A percentile compares a stretch with the other conserved stretches of the same genome.
Evolutionary conservation across 257 asterid genomes (phyloP).

Genomic region (Cordia subcordata): DNA sequence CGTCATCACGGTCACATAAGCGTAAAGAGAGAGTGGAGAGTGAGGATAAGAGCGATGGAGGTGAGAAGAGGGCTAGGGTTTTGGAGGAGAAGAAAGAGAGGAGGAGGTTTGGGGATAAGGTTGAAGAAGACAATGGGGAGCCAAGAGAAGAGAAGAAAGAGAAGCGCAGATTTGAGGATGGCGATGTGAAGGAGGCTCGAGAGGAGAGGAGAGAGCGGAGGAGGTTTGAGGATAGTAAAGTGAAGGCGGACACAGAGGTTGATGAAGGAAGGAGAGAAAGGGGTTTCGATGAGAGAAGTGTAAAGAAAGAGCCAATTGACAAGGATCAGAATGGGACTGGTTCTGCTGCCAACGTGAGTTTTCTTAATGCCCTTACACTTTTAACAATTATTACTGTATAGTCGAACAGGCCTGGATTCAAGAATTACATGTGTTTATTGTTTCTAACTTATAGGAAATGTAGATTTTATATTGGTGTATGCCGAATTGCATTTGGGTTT

Average conservation of each 20-base stretch:
- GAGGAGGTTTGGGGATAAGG: constrained; percentile 44
- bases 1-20: constrained; percentile 15
- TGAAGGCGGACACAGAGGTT: constrained; percentile 31
- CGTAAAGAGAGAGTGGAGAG: constrained; percentile 69
- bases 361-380: background rate
- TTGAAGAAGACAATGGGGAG: constrained; percentile 8
- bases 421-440: no score
- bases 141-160: constrained; percentile 14
- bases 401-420: no score
- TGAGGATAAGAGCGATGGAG: constrained; percentile 40
- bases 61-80: constrained; percentile 60
- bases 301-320: constrained; percentile 27
- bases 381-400: background rate
- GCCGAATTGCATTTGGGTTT: no score
- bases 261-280: constrained; percentile 14
- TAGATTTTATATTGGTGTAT: no score
- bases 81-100: constrained; percentile 36
- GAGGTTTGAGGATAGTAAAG: constrained; percentile 51
- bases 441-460: no score
- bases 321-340: constrained; percentile 25
- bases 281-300: constrained; percentile 21
- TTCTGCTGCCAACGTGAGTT: constrained; percentile 55
- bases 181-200: constrained; percentile 15
- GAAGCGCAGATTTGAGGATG: constrained; percentile 22
- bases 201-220: constrained; percentile 50